Evolutionary conservation across 2,329 filamentous ascomycete genomes (phyloP), one percentile per base, ranked within the genome.

Genomic region (Cladobotryum mycophilum): DNA sequence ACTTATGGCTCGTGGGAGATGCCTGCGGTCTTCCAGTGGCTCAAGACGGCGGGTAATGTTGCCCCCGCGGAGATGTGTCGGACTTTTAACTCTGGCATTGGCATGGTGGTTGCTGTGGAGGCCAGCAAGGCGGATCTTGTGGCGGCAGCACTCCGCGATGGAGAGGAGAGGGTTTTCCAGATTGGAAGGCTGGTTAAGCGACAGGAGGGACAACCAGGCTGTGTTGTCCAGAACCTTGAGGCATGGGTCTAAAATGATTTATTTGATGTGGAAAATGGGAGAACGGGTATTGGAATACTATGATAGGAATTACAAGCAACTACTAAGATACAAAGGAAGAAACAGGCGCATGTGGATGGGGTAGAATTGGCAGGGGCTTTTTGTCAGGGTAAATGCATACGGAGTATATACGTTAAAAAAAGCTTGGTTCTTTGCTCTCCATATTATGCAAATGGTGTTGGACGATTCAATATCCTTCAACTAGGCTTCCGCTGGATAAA

Each of bases 21-120:
- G 41, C 89, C 88, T 0, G 72, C 80, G 1, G 87, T 96, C 4
- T 93, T 97, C 73, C 77, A 78, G 62, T 99, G 93, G 93, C 78
- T 99, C 61, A 89, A 90, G 72, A 70, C 67, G 54, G 73, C 75
- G 3, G 82, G 82, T n/a, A 86, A 86, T 54, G 84, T 97, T 33
- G 80, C 78, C 48, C 76, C 84, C 2, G 64, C 74, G 9, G 93
- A 99, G 73, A 95, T 97, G 80, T 89, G 86, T 47, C 79, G 90
- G 52, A 93, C 90, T 2, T 97, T 96, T 79, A 99, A 99, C 74
- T 90, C 86, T 7, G 93, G 93, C 46, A 74, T 99, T 41, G 93
- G 93, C 43, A 97, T 99, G 91, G 88, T 96, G 5, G 76, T 91
- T 30, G 89, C 90, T 5, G 89, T 96, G 3, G 80, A 79, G 25